Evolutionary conservation across 768 basidiomycete genomes (phyloP).

Genomic region (Chalciporus chontae): DNA sequence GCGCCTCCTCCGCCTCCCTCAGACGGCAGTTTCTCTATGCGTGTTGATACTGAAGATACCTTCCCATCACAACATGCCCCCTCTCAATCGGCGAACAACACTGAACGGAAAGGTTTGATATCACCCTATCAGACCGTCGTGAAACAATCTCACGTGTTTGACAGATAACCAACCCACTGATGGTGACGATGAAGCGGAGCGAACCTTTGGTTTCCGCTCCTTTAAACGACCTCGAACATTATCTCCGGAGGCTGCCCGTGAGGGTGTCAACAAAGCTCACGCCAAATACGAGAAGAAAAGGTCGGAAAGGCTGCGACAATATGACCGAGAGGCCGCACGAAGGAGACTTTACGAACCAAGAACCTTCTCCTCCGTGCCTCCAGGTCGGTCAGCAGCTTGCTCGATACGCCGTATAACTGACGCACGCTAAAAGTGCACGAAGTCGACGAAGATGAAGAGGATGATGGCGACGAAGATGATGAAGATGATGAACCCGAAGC

Average conservation of each 20-base stretch:
- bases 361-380: conserved; percentile 7
- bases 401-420: not conserved
- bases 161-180: conserved; percentile 22
- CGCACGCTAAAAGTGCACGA: conserved; percentile 6
- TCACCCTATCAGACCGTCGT: not conserved
- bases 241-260: conserved; percentile 41
- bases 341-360: conserved; percentile 41
- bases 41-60: conserved; percentile 21
- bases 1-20: conserved; percentile 24
- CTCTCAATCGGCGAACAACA: conserved; percentile 24
- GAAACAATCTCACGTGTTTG: conserved; percentile 2
- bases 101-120: conserved; percentile 54
- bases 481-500: not conserved
- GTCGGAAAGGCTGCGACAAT: conserved; percentile 36
- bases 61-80: conserved; percentile 14
- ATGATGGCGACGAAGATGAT: not conserved
- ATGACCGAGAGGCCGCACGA: conserved; percentile 36
- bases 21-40: conserved; percentile 32
- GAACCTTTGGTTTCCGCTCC: conserved; percentile 26
- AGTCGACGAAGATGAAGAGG: conserved; percentile 9
- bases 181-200: conserved; percentile 20
- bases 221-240: conserved; percentile 50
- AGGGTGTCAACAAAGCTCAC: conserved; percentile 36
- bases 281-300: conserved; percentile 41
- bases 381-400: conserved; percentile 13